Evolutionary conservation across 1,139 yeast species (phyloP), one percentile per base, ranked within the genome.

Genomic region (Lodderomyces margitis): DNA sequence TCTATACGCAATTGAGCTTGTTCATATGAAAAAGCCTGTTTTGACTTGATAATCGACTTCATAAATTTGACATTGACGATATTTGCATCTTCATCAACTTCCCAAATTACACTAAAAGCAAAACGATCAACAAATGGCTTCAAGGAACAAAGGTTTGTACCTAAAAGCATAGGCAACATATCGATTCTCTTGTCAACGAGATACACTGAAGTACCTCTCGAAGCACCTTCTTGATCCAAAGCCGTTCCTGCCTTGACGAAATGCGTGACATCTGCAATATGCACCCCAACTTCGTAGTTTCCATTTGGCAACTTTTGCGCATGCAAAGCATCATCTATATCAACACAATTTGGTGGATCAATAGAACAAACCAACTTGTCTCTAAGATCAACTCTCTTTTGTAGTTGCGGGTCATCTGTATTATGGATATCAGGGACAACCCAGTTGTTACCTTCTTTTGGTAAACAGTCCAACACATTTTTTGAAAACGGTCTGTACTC

Each of bases 101-200:
- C 98, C 98, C 98, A 94, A 39, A 94, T 66, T 2, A 91, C 96
- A 6, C 96, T 88, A 61, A 94, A 94, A 0, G 98, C 95, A 68
- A 83, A 94, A 61, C 99, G 79, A 51, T 92, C 98, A 36, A 94
- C 98, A 60, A 87, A 83, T 5, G 98, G 97, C 56, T 87, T 87
- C 55, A 94, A 75, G 3, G 98, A 94, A 71, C 99, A 94, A 56
- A 94, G 70, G 61, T 94, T 94, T 2, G 98, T 94, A 60, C 98
- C 98, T 46, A 94, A 73, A 40, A 94, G 69, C 83, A 87, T 83
- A 3, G 99, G 99, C 53, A 94, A 74, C 99, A 94, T 94, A 74
- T 94, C 99, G 53, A 94, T 94, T 75, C 99, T 87, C 64, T 94
- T 92, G 61, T 94, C 98, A n/a, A 94, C 98, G 47, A 94, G 74